Evolutionary conservation across 1,284 basidiomycete genomes (phyloP).

Genomic region (Ceratobasidium sp.): DNA sequence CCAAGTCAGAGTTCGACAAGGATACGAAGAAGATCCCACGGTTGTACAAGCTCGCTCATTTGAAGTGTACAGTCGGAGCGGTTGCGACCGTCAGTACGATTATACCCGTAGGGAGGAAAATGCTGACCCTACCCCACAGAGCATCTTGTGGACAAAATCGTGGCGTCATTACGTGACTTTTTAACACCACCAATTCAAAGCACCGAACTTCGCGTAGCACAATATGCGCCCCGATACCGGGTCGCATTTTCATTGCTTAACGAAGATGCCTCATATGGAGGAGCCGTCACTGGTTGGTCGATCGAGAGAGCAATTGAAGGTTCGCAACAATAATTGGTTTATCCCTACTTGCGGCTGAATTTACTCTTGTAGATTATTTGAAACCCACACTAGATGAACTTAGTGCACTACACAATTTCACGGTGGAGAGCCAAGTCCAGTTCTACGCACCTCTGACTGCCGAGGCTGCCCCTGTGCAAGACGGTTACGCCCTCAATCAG

Average conservation of each 20-base stretch:
- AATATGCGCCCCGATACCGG: slow-evolving; percentile 82
- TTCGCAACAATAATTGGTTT: slow-evolving; percentile 57
- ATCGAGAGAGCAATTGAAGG: slow-evolving; percentile 70
- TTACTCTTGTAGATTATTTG: slow-evolving; percentile 67
- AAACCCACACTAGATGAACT: slow-evolving; percentile 72
- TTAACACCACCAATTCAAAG: slow-evolving; percentile 55
- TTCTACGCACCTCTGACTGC: slow-evolving; percentile 92
- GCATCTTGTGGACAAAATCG: slow-evolving; percentile 37
- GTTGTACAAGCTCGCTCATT: slow-evolving; percentile 16
- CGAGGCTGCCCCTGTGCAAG: slow-evolving; percentile 61
- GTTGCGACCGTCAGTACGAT: slow-evolving; percentile 20
- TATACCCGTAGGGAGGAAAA: neutral
- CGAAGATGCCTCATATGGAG: slow-evolving; percentile 81
- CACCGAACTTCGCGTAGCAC: slow-evolving; percentile 69
- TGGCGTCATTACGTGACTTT: slow-evolving; percentile 63
- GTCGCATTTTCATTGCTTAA: slow-evolving; percentile 87
- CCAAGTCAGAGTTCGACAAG: slow-evolving; percentile 20
- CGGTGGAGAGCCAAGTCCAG: slow-evolving; percentile 93
- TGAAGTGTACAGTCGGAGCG: slow-evolving; percentile 29
- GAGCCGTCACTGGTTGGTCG: slow-evolving; percentile 75
- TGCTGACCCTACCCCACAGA: slow-evolving; percentile 9
- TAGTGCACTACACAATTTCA: slow-evolving; percentile 83
- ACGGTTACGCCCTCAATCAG: slow-evolving; percentile 69
- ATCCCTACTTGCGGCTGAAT: slow-evolving; percentile 44
- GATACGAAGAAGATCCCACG: slow-evolving; percentile 34